Conservation (phyloP, 78 protist species). For the Diacronema lutheri region DNA sequence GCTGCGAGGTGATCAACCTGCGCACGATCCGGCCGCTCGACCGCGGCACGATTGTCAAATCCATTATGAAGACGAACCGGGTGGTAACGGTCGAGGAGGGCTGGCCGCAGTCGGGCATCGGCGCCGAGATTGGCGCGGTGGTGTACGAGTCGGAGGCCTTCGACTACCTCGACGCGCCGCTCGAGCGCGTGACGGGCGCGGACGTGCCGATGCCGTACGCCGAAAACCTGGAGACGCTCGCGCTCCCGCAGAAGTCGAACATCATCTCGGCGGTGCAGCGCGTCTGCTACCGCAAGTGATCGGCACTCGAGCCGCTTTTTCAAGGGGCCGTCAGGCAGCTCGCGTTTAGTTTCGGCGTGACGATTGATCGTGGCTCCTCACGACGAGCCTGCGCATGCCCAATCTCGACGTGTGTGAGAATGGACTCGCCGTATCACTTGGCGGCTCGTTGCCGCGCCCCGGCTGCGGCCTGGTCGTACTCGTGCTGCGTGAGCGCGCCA, state of each 20-base stretch:
- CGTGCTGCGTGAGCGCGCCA: no score
- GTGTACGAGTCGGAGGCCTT: constrained; percentile 64
- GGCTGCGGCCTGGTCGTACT: no score
- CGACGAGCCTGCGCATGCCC: no score
- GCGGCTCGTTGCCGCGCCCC: no score
- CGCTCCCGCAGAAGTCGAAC: not conserved
- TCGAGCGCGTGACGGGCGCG: constrained; percentile 84
- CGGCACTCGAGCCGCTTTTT: not conserved
- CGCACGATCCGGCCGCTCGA: constrained; percentile 80
- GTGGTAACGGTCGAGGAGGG: constrained; percentile 83
- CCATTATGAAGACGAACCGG: constrained; percentile 90
- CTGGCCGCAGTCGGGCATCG: constrained; percentile 89
- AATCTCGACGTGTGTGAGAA: no score
- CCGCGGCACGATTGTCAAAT: constrained; percentile 69
- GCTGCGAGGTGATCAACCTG: constrained; percentile 88
- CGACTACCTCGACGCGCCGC: constrained; percentile 92
- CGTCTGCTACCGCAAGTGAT: constrained; percentile 20
- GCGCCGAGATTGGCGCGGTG: constrained; percentile 87
- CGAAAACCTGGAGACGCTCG: constrained; percentile 59
- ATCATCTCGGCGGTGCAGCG: not conserved
- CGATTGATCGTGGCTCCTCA: no score
- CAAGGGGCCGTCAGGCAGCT: no score
- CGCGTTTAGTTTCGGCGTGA: no score
- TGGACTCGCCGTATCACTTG: no score
- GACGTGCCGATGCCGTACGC: constrained; percentile 97